Percentiles rank a stretch among this genome's conserved stretches.
These are phyloP conservation scores for Pythium monospermum DNA, from an alignment of 352 stramenopile species.

Conservation along the genomic window DNA sequence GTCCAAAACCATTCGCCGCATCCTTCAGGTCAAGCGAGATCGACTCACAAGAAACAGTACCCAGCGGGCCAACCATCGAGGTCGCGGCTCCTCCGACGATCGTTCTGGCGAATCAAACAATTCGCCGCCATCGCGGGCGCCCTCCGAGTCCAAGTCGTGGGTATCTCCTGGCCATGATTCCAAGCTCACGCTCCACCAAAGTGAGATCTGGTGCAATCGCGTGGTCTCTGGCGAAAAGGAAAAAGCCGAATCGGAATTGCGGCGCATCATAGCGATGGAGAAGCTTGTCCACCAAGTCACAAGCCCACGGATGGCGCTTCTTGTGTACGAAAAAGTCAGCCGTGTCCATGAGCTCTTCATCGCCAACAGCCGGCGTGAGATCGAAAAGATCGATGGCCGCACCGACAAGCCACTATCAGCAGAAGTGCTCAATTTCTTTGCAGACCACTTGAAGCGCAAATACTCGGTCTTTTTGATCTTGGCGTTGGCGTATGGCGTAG, in stretches of 20 bases:
- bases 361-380: constrained; percentile 72
- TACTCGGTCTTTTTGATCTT: constrained; percentile 86
- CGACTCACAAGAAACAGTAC: not conserved
- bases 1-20: constrained; percentile 75
- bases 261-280: constrained; percentile 81
- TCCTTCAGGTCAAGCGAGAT: constrained; percentile 54
- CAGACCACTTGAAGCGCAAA: constrained; percentile 82
- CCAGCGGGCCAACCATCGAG: no score
- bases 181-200: constrained; percentile 77
- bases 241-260: constrained; percentile 79
- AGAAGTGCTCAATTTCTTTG: constrained; percentile 78
- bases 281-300: constrained; percentile 79
- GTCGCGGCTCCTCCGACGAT: not conserved
- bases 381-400: constrained; percentile 46
- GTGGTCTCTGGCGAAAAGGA: constrained; percentile 76
- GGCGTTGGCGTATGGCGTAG: constrained; percentile 65
- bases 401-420: constrained; percentile 36
- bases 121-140: not conserved
- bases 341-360: constrained; percentile 83
- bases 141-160: constrained; percentile 31
- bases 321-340: constrained; percentile 87
- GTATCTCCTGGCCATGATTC: constrained; percentile 81
- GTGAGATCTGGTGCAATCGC: constrained; percentile 82
- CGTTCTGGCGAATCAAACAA: constrained; percentile 8
- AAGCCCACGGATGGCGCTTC: constrained; percentile 68